Conservation (phyloP, 495 filamentous ascomycete species). For the Trypethelium eluteriae region DNA sequence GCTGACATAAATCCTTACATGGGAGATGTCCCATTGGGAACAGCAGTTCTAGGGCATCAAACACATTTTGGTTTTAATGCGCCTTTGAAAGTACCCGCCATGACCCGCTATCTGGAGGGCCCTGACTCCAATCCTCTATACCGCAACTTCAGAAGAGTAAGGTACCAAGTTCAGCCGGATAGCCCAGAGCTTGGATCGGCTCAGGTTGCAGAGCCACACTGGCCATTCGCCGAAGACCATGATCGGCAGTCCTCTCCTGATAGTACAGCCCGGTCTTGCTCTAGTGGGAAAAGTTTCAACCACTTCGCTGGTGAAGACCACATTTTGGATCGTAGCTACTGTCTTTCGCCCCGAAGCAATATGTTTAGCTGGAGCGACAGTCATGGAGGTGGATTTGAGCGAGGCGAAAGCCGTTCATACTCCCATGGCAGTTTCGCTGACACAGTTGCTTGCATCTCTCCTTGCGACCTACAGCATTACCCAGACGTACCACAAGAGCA, state of each 20-base stretch:
- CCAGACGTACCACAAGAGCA: slow-evolving; percentile 16
- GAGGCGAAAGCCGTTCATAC: neutral
- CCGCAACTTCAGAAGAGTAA: neutral
- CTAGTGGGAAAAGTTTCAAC: slow-evolving; percentile 10
- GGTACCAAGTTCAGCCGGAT: neutral
- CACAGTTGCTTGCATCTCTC: slow-evolving; percentile 17
- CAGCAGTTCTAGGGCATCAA: neutral
- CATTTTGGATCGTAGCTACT: neutral
- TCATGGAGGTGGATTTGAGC: neutral
- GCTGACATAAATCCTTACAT: neutral
- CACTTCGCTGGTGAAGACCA: neutral
- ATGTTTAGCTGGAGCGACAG: neutral
- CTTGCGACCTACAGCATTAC: slow-evolving; percentile 27
- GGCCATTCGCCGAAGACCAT: neutral
- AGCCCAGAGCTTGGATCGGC: slow-evolving; percentile 8
- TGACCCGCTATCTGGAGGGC: slow-evolving; percentile 10
- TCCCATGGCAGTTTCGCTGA: slow-evolving; percentile 3
- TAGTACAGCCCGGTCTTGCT: slow-evolving; percentile 11
- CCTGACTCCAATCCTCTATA: neutral
- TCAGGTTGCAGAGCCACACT: neutral
- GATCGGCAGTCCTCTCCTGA: slow-evolving; percentile 10
- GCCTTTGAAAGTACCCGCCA: neutral
- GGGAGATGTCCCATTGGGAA: neutral
- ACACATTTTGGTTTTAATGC: neutral
- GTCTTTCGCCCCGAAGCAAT: slow-evolving; percentile 2